Evolutionary conservation across 1,139 yeast genomes (phyloP).

Genomic region (Pichia sp.): DNA sequence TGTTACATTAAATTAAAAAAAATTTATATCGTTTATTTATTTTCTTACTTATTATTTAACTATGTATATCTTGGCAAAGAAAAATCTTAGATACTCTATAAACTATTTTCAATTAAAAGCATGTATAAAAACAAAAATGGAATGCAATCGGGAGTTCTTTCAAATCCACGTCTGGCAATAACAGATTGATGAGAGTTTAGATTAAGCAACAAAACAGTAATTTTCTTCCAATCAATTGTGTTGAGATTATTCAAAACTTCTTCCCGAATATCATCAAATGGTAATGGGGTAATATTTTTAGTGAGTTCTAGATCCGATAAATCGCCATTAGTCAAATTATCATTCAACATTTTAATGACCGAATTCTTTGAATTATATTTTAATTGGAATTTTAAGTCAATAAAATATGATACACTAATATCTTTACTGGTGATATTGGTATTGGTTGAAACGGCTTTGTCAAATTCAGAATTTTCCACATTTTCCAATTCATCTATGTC

Average conservation of each 20-base stretch:
- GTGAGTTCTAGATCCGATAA: conserved; percentile 20
- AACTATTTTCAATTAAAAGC: conserved; percentile 14
- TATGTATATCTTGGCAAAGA: background rate
- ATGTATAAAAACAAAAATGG: conserved; percentile 50
- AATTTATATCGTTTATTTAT: background rate
- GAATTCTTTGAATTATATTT: conserved; percentile 7
- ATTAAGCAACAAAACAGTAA: conserved; percentile 58
- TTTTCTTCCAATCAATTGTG: conserved; percentile 54
- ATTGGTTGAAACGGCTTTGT: background rate
- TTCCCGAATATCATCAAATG: conserved; percentile 37
- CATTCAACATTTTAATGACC: conserved; percentile 3
- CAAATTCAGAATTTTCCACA: conserved; percentile 14
- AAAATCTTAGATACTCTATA: background rate
- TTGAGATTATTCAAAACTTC: conserved; percentile 47
- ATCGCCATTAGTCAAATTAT: conserved; percentile 13
- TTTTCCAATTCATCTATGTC: conserved; percentile 11
- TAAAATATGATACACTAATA: conserved; percentile 1
- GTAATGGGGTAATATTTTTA: conserved; percentile 18
- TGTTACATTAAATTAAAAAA: conserved; percentile 40
- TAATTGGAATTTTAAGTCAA: conserved; percentile 14
- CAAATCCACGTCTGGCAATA: conserved; percentile 59
- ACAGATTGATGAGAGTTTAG: conserved; percentile 71
- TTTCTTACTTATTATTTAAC: background rate
- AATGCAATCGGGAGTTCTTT: conserved; percentile 47
- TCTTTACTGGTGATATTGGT: background rate